Conservation (phyloP, 768 basidiomycete genomes). For the Lactarius hengduanensis region DNA sequence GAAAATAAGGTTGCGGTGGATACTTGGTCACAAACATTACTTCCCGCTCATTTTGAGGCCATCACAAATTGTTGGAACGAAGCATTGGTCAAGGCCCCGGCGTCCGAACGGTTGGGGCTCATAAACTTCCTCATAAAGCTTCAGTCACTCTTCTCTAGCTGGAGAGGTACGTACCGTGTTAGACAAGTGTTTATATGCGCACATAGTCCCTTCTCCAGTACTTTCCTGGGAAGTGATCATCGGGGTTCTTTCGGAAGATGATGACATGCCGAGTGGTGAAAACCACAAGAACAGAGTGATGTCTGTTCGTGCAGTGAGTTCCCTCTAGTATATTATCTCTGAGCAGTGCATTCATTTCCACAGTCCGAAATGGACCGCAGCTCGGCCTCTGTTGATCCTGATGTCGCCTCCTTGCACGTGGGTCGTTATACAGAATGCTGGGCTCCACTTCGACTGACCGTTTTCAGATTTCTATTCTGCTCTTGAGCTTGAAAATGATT, state of each 20-base stretch:
- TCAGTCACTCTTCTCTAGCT: slow-evolving; percentile 62
- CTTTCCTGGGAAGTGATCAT: slow-evolving; percentile 63
- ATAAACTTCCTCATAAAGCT: slow-evolving; percentile 65
- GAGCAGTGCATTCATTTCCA: not conserved
- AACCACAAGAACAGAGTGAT: slow-evolving; percentile 42
- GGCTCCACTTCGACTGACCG: not conserved
- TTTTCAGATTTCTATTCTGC: slow-evolving; percentile 53
- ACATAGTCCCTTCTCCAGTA: slow-evolving; percentile 40
- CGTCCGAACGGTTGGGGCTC: slow-evolving; percentile 56
- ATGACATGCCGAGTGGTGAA: slow-evolving; percentile 42
- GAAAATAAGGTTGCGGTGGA: slow-evolving; percentile 61
- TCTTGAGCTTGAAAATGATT: slow-evolving; percentile 64
- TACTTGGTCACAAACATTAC: slow-evolving; percentile 56
- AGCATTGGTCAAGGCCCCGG: slow-evolving; percentile 51
- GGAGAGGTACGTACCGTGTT: slow-evolving; percentile 52
- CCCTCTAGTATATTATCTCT: not conserved
- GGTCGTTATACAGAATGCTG: slow-evolving; percentile 9
- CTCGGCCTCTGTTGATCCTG: slow-evolving; percentile 41
- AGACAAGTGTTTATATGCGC: not conserved
- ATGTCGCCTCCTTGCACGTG: slow-evolving; percentile 49
- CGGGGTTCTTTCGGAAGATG: slow-evolving; percentile 57
- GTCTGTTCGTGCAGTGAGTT: slow-evolving; percentile 44
- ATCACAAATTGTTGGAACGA: slow-evolving; percentile 71
- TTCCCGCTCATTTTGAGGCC: slow-evolving; percentile 62
- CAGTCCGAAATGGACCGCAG: slow-evolving; percentile 39